Conservation (phyloP, 73 alveolate species). For the Loxodes magnus region DNA sequence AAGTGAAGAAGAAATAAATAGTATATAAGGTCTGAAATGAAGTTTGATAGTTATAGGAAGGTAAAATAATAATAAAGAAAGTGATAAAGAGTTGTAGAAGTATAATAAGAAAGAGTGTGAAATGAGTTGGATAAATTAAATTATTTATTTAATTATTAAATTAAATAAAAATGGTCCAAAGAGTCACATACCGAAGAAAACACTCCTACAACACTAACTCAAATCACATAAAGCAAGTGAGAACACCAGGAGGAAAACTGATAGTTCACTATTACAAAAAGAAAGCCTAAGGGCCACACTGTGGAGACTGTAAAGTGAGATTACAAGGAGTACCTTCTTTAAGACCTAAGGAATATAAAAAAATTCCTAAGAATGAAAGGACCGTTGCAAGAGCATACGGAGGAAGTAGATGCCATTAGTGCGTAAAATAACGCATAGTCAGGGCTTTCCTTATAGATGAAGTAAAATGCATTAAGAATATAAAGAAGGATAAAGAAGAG, state of each 20-base stretch:
- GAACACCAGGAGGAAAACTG: constrained; percentile 51
- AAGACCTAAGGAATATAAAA: constrained; percentile 23
- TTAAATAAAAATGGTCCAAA: constrained; percentile 24
- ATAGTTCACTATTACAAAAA: constrained; percentile 20
- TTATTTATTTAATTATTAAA: neutral
- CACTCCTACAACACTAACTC: constrained; percentile 31
- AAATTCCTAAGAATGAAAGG: constrained; percentile 31
- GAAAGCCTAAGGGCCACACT: constrained; percentile 38
- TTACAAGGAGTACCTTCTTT: constrained; percentile 34
- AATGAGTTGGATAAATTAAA: too few relatives aligned
- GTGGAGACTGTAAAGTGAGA: constrained; percentile 31
- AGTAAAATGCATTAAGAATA: constrained; percentile 27
- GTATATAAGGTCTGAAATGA: too few relatives aligned
- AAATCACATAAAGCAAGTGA: constrained; percentile 28
- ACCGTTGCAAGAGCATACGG: constrained; percentile 50
- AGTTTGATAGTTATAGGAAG: too few relatives aligned
- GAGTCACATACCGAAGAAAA: constrained; percentile 35
- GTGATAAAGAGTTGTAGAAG: too few relatives aligned
- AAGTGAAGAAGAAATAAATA: too few relatives aligned
- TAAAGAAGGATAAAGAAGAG: neutral
- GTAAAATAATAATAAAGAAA: too few relatives aligned
- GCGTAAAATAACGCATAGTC: constrained; percentile 36
- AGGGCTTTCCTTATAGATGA: constrained; percentile 52
- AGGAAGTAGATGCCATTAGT: constrained; percentile 18
- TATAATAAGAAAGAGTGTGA: too few relatives aligned